Evolutionary conservation across 2,329 filamentous ascomycete genomes (phyloP), one percentile per base, ranked within the genome.

Genomic region (Tolypocladium capitatum): DNA sequence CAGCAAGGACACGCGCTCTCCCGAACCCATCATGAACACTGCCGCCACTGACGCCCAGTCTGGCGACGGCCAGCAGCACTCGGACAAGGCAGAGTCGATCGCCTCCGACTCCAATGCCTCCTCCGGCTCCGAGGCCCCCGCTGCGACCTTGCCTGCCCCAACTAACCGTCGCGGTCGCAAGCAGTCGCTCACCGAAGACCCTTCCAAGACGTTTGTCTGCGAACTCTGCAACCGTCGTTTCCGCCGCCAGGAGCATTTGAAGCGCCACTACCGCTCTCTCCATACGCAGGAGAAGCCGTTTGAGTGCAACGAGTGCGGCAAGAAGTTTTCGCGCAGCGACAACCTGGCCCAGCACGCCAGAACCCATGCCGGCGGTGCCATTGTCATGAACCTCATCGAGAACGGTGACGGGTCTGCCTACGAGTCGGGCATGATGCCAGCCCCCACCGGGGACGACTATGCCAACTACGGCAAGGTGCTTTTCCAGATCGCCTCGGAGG

Each of bases 211-310:
- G 0, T 98, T 97, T 54, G 87, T 95, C 51, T 98, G 92, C 72
- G 89, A 90, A 48, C 78, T 96, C 21, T 98, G 92, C 82, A 91
- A 88, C 60, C 89, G 92, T 55, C 87, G 92, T 52, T 98, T 98
- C 84, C 86, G 92, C 53, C 87, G 92, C 53, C 92, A 98, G 70
- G 92, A 98, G 68, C 92, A 98, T 63, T 80, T 98, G 51, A 98
- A 98, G 81, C 86, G 92, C 53, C 92, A 98, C 74, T 95, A 95
- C 75, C 84, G 92, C 58, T 97, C 92, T 49, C 87, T 98, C 43
- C 92, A 98, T 75, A 98, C 92, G 1, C 84, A 94, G 63, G 92
- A 97, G 65, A 98, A 97, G 81, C 92, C 92, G 5, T 98, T 97
- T 60, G 88, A 94, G 71, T 98, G 92, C 75, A 80, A 82, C 55